Base-by-base conservation (phyloP, 2,329 filamentous ascomycete species). In the Alternaria sp. region DNA sequence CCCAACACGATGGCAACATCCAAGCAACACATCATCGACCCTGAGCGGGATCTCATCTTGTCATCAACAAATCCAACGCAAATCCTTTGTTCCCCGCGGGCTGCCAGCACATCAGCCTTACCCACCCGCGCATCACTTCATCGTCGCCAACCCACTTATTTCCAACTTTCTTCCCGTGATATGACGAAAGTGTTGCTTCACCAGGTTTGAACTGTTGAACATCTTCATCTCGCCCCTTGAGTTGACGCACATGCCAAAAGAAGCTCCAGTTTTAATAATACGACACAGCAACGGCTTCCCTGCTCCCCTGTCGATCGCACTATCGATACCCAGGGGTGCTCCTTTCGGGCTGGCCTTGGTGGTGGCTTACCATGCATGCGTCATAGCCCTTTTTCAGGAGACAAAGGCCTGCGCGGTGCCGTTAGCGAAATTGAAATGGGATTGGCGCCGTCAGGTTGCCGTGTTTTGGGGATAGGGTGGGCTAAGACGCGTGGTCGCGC, bases 241-340 rank as follows among this genome's bases (percentile, higher is more conserved):
- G 38, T 5, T 25, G 49, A 38, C 38, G 46, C 46, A 50, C 46
- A 50, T 12, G 46, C 60, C 60, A 49, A 36, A 57, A 38, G 44
- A 27, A 45, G 55, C 30, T 49, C 41, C 40, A 44, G 14, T 30
- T 45, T 32, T 45, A 48, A 41, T 43, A 54, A 28, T 30, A 38
- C 18, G 30, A 28, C 22, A 36, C 28, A 44, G 45, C 44, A 38
- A 50, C 46, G 32, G 57, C 60, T 63, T 50, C 50, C 41, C 16
- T 56, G 41, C 45, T 51, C 69, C 61, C 67, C 67, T 70, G 69
- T 54, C 66, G 67, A 71, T 70, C 67, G 48, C 61, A 63, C 59
- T 67, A 58, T 67, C 57, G 57, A 60, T 57, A 57, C 38, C 20
- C 57, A 53, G 43, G 43, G 57, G 22, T 41, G 32, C 27, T 25